phyloP scores from a whole-genome alignment of 1,284 basidiomycete species.

The Tylopilus orsonianus region DNA sequence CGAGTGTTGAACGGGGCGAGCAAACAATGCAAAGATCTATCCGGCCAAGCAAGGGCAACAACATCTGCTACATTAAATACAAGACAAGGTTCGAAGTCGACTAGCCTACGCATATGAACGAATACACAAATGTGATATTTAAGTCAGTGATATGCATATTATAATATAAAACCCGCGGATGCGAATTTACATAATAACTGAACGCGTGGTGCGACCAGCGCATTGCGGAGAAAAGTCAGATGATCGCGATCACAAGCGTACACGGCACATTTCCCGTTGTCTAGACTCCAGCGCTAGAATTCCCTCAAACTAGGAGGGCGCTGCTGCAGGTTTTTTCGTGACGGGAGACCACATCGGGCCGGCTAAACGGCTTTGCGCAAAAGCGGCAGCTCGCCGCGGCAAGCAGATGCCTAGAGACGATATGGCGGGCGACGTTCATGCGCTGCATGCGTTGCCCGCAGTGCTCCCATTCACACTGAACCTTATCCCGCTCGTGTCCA shows the following conservation, averaged over 20 bases:
- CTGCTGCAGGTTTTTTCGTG: slow-evolving; percentile 25
- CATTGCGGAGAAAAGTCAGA: background rate
- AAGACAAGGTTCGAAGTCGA: background rate
- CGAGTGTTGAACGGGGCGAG: no score
- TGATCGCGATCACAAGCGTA: background rate
- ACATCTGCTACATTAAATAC: slow-evolving; percentile 9
- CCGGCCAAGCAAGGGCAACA: background rate
- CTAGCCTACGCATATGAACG: slow-evolving; percentile 2
- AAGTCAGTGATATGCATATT: slow-evolving; percentile 12
- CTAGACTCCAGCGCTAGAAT: slow-evolving; percentile 2
- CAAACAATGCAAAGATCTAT: background rate
- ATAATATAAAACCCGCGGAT: slow-evolving; percentile 5
- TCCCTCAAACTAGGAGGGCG: background rate
- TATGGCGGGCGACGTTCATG: slow-evolving; percentile 31
- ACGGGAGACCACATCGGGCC: slow-evolving; percentile 30
- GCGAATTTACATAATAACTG: slow-evolving; percentile 4
- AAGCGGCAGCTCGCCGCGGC: slow-evolving; percentile 26
- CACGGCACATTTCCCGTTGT: background rate
- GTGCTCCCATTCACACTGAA: slow-evolving; percentile 25
- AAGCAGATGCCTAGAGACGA: slow-evolving; percentile 29
- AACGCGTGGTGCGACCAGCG: background rate
- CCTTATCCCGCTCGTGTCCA: slow-evolving; percentile 28
- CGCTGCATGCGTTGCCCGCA: slow-evolving; percentile 26
- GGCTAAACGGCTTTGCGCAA: slow-evolving; percentile 26
- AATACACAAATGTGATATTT: slow-evolving; percentile 12